These are phyloP conservation scores for Wickerhamiella infanticola DNA, from an alignment of 1,139 yeast genomes.

Conservation along the genomic window DNA sequence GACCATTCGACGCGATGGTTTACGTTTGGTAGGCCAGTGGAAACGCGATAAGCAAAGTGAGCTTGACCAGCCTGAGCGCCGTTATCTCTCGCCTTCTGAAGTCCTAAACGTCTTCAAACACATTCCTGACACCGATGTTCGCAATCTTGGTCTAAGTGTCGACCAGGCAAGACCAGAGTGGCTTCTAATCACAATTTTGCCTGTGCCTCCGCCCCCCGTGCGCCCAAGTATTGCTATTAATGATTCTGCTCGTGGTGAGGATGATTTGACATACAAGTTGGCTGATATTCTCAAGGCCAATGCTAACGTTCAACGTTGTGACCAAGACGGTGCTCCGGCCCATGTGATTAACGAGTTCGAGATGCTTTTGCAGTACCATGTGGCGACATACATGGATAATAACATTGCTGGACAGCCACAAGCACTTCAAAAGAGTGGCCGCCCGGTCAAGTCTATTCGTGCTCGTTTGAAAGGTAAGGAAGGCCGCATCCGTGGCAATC, in stretches of 20 bases:
- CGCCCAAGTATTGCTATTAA: slow-evolving; percentile 97
- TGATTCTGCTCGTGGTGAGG: slow-evolving; percentile 98
- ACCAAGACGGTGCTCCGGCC: slow-evolving; percentile 97
- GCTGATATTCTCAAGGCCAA: slow-evolving; percentile 96
- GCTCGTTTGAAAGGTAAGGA: slow-evolving; percentile 99
- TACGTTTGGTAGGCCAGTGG: slow-evolving; percentile 96
- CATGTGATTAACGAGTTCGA: slow-evolving; percentile 96
- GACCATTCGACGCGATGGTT: slow-evolving; percentile 85
- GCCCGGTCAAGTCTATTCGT: slow-evolving; percentile 95
- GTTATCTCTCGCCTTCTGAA: slow-evolving; percentile 76
- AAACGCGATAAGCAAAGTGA: slow-evolving; percentile 67
- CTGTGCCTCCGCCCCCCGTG: slow-evolving; percentile 99
- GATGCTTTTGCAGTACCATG: slow-evolving; percentile 88
- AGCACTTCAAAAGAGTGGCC: slow-evolving; percentile 95
- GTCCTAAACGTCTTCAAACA: slow-evolving; percentile 85
- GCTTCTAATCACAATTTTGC: slow-evolving; percentile 91
- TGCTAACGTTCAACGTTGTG: slow-evolving; percentile 87
- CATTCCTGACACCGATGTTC: slow-evolving; percentile 72
- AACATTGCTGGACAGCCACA: slow-evolving; percentile 99
- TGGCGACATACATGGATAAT: slow-evolving; percentile 99
- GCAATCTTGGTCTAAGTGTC: slow-evolving; percentile 73
- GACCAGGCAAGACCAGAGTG: slow-evolving; percentile 98
- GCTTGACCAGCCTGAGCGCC: slow-evolving; percentile 88
- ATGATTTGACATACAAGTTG: slow-evolving; percentile 89
- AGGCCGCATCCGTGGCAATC: slow-evolving; percentile 94